Percentiles rank a stretch among this genome's conserved stretches.
phyloP scores from a whole-genome alignment of 1,284 basidiomycete genomes.

The Tilletia walkeri region DNA sequence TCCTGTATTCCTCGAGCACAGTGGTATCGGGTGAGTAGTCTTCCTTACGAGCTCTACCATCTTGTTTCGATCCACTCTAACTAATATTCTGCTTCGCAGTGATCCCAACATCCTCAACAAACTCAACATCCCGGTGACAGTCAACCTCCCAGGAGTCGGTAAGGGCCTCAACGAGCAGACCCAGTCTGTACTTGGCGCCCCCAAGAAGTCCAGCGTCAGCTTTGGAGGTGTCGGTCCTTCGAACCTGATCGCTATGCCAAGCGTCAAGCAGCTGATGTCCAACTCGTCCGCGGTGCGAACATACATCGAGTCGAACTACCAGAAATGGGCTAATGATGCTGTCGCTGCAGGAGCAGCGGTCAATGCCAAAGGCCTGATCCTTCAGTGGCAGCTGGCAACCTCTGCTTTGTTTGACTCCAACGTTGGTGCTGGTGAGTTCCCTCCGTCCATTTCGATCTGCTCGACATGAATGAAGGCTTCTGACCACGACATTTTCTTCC shows the following conservation, averaged over 20 bases:
- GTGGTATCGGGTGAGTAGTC: slow-evolving; percentile 52
- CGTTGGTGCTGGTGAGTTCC: not conserved
- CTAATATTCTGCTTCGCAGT: slow-evolving; percentile 21
- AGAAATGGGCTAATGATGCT: slow-evolving; percentile 38
- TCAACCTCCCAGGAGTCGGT: slow-evolving; percentile 56
- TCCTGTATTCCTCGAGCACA: slow-evolving; percentile 58
- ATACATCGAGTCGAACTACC: slow-evolving; percentile 39
- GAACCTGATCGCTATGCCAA: slow-evolving; percentile 42
- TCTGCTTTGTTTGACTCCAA: slow-evolving; percentile 31
- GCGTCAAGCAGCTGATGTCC: slow-evolving; percentile 30
- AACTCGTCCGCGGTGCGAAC: slow-evolving; percentile 31
- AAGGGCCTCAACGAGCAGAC: slow-evolving; percentile 59
- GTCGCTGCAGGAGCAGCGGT: slow-evolving; percentile 38
- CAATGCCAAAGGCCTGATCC: slow-evolving; percentile 28
- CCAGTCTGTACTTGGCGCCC: slow-evolving; percentile 47
- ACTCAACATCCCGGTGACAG: slow-evolving; percentile 48
- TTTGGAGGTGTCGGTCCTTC: slow-evolving; percentile 35
- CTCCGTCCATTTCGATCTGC: not conserved
- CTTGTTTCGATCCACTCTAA: too few relatives aligned
- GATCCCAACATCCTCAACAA: slow-evolving; percentile 49
- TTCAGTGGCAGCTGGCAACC: slow-evolving; percentile 34
- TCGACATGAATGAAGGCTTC: not conserved
- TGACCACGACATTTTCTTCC: slow-evolving; percentile 4
- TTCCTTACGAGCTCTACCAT: too few relatives aligned
- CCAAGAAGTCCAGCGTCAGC: slow-evolving; percentile 24